Conservation (phyloP, 805 yeast genomes). For the Candida qinlingensis region DNA sequence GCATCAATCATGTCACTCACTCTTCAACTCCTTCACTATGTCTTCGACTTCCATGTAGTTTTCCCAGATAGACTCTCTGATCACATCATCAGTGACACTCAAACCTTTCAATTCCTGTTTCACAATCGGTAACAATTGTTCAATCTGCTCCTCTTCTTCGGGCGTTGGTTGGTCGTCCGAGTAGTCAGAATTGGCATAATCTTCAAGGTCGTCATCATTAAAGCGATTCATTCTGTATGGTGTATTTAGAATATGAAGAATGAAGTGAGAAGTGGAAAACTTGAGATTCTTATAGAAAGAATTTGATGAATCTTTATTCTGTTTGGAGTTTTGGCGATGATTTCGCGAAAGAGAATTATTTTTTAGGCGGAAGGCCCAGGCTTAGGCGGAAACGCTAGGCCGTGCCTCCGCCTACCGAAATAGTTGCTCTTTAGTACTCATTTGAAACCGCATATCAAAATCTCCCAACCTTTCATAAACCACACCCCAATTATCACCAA, state of each 20-base stretch:
- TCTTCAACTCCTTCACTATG: conserved; percentile 40
- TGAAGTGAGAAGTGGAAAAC: not conserved
- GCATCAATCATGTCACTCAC: conserved; percentile 13
- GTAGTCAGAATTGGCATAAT: conserved; percentile 25
- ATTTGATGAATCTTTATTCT: too few relatives aligned
- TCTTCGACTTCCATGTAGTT: conserved; percentile 52
- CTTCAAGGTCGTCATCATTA: conserved; percentile 27
- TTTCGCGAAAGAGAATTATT: too few relatives aligned
- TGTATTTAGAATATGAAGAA: too few relatives aligned
- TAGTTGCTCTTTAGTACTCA: too few relatives aligned
- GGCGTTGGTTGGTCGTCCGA: conserved; percentile 31
- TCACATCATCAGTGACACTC: conserved; percentile 40
- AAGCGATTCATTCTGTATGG: conserved; percentile 9
- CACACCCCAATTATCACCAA: not conserved
- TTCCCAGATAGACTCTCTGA: conserved; percentile 55
- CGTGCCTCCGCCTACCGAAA: too few relatives aligned
- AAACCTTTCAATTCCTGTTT: conserved; percentile 34
- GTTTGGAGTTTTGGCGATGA: too few relatives aligned
- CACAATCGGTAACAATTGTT: conserved; percentile 38
- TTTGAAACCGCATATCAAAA: too few relatives aligned
- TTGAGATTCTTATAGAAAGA: too few relatives aligned
- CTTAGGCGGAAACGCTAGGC: too few relatives aligned
- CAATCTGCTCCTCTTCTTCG: conserved; percentile 36
- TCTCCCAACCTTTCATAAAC: not conserved
- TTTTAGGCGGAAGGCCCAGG: too few relatives aligned